Conservation (phyloP, 169 alveolate species). For the Cryptosporidium sp. region DNA sequence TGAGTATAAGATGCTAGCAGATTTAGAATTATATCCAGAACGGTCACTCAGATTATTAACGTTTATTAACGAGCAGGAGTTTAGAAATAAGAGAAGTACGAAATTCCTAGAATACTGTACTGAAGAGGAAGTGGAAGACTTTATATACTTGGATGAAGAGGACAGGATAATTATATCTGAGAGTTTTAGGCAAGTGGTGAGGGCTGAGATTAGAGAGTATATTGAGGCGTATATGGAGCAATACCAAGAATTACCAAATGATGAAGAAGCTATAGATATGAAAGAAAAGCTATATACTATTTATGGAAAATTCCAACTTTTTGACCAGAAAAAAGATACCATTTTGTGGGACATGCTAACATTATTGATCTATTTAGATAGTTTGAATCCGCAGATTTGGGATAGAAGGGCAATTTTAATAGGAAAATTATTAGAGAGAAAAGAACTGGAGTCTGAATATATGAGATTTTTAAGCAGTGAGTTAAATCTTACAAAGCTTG, state of each 20-base stretch:
- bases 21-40: neutral
- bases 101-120: neutral
- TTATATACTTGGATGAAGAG: slow-evolving; percentile 13
- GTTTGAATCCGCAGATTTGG: slow-evolving; percentile 48
- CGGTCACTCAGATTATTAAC: neutral
- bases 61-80: neutral
- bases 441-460: neutral
- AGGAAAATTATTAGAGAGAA: slow-evolving; percentile 1
- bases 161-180: slow-evolving; percentile 14
- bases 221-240: neutral
- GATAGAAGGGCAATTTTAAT: slow-evolving; percentile 6
- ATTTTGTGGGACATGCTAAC: slow-evolving; percentile 62
- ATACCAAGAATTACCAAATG: neutral
- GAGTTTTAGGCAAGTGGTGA: neutral
- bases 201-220: slow-evolving; percentile 36
- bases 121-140: neutral
- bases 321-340: neutral
- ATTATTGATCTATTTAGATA: slow-evolving; percentile 37
- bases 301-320: neutral
- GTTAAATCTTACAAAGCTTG: slow-evolving; percentile 8
- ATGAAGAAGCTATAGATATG: neutral
- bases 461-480: slow-evolving; percentile 20
- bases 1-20: neutral
- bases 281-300: neutral
- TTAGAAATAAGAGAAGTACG: neutral